Evolutionary conservation across 345 rosid genomes (phyloP), one percentile per base, ranked within the genome.

Genomic region (Schrenkiella parvula): DNA sequence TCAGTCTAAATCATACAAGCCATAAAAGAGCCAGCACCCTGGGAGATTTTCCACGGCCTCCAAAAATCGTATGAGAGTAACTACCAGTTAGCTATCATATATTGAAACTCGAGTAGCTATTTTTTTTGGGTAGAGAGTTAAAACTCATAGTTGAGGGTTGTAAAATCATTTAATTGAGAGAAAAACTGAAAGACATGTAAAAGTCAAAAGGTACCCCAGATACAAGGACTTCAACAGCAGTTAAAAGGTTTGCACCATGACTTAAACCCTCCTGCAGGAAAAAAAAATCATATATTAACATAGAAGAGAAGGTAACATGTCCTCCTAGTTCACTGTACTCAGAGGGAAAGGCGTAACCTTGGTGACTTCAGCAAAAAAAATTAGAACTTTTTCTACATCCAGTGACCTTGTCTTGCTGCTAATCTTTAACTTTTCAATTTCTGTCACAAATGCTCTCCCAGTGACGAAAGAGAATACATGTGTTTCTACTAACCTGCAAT

Each of bases 401-500:
- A 89, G 50, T 60, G 97, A 82, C 80, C 90, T 86, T 71, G 84
- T 82, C 86, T 87, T 89, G 86, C 89, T 89, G 80, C 95, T 73
- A 73, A 91, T 84, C 79, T 91, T 95, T 78, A 91, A 84, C 84
- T 89, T 95, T 72, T 89, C 97, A 62, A 91, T 82, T 79, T 91
- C 93, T 21, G 97, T 87, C 69, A 91, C 99, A 85, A 91, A 95
- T 50, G 99, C 99, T 88, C 99, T 82, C 84, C 97, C 99, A 80
- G 89, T 88, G 72, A 91, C 97, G 73, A 93, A 93, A 52, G 91
- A 89, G 87, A 91, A 93, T 73, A 93, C 80, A 54, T 93, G 99
- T 74, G 95, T 88, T 83, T 93, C 99, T 64, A 88, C 99, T 88
- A 93, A 86, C 91, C 99, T 93, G 95, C 52, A 63, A 80, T 64